Evolutionary conservation across 768 basidiomycete species (phyloP).

Genomic region (Tephrocybe sp.): DNA sequence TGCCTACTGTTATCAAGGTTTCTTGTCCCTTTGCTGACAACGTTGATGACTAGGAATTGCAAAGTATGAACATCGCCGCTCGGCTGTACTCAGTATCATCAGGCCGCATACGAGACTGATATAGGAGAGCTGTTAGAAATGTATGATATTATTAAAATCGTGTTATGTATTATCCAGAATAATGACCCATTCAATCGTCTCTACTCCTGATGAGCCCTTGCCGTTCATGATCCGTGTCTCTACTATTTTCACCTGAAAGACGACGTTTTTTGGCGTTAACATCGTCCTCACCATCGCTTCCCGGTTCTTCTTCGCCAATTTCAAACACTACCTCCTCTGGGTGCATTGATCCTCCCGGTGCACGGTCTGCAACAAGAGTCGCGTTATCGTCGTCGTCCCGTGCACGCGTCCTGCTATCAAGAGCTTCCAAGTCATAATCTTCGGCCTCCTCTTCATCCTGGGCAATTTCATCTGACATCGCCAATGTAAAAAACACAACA

Average conservation of each 20-base stretch:
- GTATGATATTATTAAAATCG: conserved; percentile 21
- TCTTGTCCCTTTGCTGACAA: not conserved
- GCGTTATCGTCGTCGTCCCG: conserved; percentile 68
- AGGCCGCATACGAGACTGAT: conserved; percentile 76
- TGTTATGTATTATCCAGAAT: conserved; percentile 20
- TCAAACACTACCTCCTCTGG: conserved; percentile 85
- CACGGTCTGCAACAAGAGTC: conserved; percentile 63
- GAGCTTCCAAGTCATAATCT: conserved; percentile 83
- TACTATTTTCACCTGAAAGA: conserved; percentile 47
- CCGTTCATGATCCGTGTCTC: conserved; percentile 56
- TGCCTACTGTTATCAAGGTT: conserved; percentile 27
- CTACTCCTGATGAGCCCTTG: conserved; percentile 60
- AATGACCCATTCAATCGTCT: conserved; percentile 29
- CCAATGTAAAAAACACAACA: conserved; percentile 58
- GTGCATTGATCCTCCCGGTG: conserved; percentile 47
- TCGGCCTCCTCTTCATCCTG: conserved; percentile 94
- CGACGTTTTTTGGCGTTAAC: conserved; percentile 51
- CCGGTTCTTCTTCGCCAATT: conserved; percentile 81
- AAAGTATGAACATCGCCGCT: conserved; percentile 94
- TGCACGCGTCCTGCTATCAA: conserved; percentile 53
- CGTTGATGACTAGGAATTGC: conserved; percentile 63
- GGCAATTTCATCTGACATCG: conserved; percentile 96
- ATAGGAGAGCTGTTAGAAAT: conserved; percentile 14
- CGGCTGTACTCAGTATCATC: conserved; percentile 86
- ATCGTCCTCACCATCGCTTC: conserved; percentile 64